phyloP scores from a whole-genome alignment of 768 basidiomycete genomes.

The Tremella mesenterica region DNA sequence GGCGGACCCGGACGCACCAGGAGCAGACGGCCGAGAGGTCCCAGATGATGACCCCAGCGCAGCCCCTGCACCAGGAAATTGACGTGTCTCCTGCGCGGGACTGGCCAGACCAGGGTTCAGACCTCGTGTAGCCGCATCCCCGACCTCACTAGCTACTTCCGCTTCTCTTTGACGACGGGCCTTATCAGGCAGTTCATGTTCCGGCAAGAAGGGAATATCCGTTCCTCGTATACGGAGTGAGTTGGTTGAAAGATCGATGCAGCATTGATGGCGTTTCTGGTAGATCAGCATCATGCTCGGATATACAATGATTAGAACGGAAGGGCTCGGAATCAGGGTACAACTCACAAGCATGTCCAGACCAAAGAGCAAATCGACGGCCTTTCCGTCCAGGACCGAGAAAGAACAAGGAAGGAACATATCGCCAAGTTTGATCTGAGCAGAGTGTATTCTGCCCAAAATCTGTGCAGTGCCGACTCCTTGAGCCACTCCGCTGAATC shows the following conservation, averaged over 20 bases:
- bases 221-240: conserved; percentile 85
- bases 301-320: no score
- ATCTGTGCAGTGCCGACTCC: conserved; percentile 94
- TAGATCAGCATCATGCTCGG: neutral
- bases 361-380: conserved; percentile 91
- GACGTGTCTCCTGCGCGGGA: conserved; percentile 10
- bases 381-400: conserved; percentile 89
- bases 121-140: conserved; percentile 22
- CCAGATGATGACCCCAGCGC: conserved; percentile 49
- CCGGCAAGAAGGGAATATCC: conserved; percentile 78
- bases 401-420: conserved; percentile 80
- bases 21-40: no score
- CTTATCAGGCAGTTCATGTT: conserved; percentile 87
- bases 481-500: conserved; percentile 78
- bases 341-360: conserved; percentile 76
- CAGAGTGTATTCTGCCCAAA: conserved; percentile 85
- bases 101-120: conserved; percentile 21
- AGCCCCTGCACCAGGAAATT: conserved; percentile 64
- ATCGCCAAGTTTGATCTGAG: conserved; percentile 79
- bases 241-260: conserved; percentile 82
- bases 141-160: conserved; percentile 38
- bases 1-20: neutral
- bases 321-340: neutral
- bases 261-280: conserved; percentile 81
- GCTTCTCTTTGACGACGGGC: conserved; percentile 48